Conservation (phyloP, 345 rosid species). For the Ceriops tagal region DNA sequence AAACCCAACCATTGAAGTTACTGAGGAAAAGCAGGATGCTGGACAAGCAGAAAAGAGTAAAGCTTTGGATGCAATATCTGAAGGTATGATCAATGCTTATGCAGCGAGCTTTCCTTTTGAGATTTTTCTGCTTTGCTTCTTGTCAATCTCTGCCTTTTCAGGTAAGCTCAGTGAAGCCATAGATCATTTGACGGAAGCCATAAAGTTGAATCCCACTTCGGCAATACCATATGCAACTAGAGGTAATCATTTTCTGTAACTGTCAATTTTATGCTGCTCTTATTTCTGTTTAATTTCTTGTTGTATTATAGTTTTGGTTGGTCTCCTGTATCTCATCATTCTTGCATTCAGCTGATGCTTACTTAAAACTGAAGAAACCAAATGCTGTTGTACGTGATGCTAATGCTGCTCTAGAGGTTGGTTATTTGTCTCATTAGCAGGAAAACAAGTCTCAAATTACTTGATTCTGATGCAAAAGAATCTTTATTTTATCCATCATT, state of each 20-base stretch:
- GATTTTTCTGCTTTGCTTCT: slow-evolving; percentile 1
- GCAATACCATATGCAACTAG: slow-evolving; percentile 76
- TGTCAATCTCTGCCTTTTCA: slow-evolving; percentile 29
- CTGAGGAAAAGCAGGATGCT: slow-evolving; percentile 66
- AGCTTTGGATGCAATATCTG: slow-evolving; percentile 58
- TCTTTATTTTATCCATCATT: slow-evolving; percentile 1
- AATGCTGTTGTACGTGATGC: slow-evolving; percentile 80
- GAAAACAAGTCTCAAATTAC: slow-evolving; percentile 4
- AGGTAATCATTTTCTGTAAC: slow-evolving; percentile 35
- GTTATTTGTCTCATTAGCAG: slow-evolving; percentile 6
- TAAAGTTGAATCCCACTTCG: slow-evolving; percentile 67
- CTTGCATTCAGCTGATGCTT: slow-evolving; percentile 51
- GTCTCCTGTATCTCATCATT: slow-evolving; percentile 11
- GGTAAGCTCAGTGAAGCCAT: slow-evolving; percentile 57
- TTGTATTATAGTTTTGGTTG: neutral
- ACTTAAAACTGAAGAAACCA: slow-evolving; percentile 63
- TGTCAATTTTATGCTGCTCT: neutral
- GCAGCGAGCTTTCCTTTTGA: neutral
- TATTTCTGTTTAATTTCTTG: neutral
- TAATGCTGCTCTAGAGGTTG: slow-evolving; percentile 68
- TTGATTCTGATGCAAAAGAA: slow-evolving; percentile 1
- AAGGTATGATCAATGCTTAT: slow-evolving; percentile 38
- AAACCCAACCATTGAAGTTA: slow-evolving; percentile 53
- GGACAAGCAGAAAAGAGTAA: slow-evolving; percentile 54
- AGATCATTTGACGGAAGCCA: slow-evolving; percentile 62